Base-by-base conservation (phyloP, 1,284 basidiomycete genomes). In the Heliocybe sulcata region DNA sequence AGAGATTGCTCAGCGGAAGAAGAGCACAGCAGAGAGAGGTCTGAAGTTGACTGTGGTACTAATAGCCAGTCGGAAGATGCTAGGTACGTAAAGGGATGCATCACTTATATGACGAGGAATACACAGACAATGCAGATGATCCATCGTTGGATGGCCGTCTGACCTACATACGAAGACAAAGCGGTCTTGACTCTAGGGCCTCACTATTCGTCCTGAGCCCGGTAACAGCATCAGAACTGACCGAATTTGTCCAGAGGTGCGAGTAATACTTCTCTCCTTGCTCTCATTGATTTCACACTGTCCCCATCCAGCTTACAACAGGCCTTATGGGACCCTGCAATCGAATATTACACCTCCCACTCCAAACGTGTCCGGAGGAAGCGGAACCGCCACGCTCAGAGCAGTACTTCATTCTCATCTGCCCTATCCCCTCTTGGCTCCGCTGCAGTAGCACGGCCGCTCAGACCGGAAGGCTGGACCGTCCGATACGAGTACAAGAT, bases 401-500 rank as follows among this genome's bases (percentile, higher is more conserved):
- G 73, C 29, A 56, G 1, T 80, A 80, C 63, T 70, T 71, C 16
- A 71, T 75, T 58, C 72, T 81, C 35, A 59, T 80, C 55, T 6
- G 66, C 75, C 53, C 69, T 33, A 26, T 31, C 51, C 8, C 51
- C 77, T 20, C 57, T 79, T 19, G 77, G 73, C 16, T 69, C 70
- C 50, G 66, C 75, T 11, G 71, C 63, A 25, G 64, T 74, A 38
- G 64, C 77, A 2, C 77, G 86, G 23, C 83, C 87, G 1, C 70
- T 98, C 4, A 75, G 87, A 16, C 79, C 88, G 0, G 89, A 94
- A 68, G 95, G 96, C 0, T 98, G 96, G 94, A 90, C 86, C 0
- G 92, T 96, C n/a, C 77, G 96, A 20, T 95, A 96, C 65, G 94
- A 97, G 67, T 98, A 93, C 76, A 99, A 98, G 72, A 89, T 96